A percentile compares a stretch with the other conserved stretches of the same genome.
Conservation (phyloP, 2,329 filamentous ascomycete genomes). For the Botrytis paeoniae region DNA sequence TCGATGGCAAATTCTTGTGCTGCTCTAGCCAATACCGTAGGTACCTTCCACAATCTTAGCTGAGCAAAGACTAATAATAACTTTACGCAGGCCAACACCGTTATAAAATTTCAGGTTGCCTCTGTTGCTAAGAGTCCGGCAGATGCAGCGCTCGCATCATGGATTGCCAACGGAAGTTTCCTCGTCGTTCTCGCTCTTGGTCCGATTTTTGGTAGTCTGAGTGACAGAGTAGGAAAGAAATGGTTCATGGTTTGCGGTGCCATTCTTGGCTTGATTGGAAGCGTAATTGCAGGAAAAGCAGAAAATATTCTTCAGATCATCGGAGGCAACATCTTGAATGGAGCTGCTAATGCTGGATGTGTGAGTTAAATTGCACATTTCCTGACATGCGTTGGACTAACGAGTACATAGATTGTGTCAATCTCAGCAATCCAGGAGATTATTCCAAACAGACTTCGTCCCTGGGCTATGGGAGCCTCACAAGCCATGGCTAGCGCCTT, state of each 20-base stretch:
- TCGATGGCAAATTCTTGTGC: slow-evolving; percentile 25
- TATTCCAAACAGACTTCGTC: slow-evolving; percentile 25
- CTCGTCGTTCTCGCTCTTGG: slow-evolving; percentile 24
- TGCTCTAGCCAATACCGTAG: slow-evolving; percentile 26
- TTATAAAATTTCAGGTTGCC: slow-evolving; percentile 26
- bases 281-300: slow-evolving; percentile 23
- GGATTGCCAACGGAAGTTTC: slow-evolving; percentile 27
- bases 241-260: slow-evolving; percentile 27
- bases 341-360: slow-evolving; percentile 26
- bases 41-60: background rate
- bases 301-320: slow-evolving; percentile 22
- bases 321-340: slow-evolving; percentile 24
- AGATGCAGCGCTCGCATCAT: slow-evolving; percentile 24
- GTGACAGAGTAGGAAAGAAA: slow-evolving; percentile 28
- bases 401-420: slow-evolving; percentile 20
- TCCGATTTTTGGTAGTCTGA: slow-evolving; percentile 24
- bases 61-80: background rate
- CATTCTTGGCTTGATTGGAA: slow-evolving; percentile 23
- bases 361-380: slow-evolving; percentile 15
- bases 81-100: slow-evolving; percentile 23
- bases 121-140: slow-evolving; percentile 21
- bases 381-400: background rate
- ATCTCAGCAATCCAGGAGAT: slow-evolving; percentile 29
- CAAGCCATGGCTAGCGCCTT: slow-evolving; percentile 25
- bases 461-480: slow-evolving; percentile 25